Percentiles rank a stretch among this genome's conserved stretches.
Conservation (phyloP, 176 grass and related monocot genomes). For the Eleusine coracana region DNA sequence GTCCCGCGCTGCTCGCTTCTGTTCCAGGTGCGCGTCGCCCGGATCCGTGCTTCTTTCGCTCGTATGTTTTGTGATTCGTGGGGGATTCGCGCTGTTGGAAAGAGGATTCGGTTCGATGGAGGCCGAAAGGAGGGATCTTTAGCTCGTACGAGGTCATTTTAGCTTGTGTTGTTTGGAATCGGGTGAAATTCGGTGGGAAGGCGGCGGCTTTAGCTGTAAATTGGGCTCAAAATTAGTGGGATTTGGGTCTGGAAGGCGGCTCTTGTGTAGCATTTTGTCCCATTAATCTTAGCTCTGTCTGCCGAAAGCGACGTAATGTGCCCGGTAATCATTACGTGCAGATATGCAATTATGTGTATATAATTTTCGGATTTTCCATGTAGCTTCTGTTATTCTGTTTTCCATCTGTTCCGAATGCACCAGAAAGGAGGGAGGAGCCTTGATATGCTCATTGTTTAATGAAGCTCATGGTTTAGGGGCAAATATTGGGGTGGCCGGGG, state of each 20-base stretch:
- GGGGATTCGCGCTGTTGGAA: not conserved
- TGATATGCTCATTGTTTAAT: not conserved
- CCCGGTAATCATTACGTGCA: not conserved
- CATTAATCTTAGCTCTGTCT: not conserved
- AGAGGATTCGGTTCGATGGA: not conserved
- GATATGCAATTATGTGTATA: too few relatives aligned
- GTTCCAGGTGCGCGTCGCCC: constrained; percentile 39
- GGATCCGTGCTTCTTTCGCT: constrained; percentile 21
- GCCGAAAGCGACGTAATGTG: not conserved
- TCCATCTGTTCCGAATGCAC: not conserved
- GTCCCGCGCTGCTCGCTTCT: not conserved
- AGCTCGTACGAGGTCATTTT: not conserved
- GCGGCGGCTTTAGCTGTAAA: constrained; percentile 10
- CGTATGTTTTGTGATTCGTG: not conserved
- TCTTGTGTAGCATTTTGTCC: not conserved
- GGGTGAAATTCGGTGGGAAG: not conserved
- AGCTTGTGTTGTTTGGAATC: not conserved
- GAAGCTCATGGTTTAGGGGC: too few relatives aligned
- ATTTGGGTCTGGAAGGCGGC: not conserved
- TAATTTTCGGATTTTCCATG: too few relatives aligned
- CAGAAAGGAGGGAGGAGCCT: not conserved
- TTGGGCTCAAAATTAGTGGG: constrained; percentile 14
- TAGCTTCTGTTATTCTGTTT: too few relatives aligned
- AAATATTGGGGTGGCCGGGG: too few relatives aligned
- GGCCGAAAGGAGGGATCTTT: not conserved